These are phyloP conservation scores for Ophiosphaerella korrae DNA, from an alignment of 2,329 filamentous ascomycete genomes.

Conservation along the genomic window DNA sequence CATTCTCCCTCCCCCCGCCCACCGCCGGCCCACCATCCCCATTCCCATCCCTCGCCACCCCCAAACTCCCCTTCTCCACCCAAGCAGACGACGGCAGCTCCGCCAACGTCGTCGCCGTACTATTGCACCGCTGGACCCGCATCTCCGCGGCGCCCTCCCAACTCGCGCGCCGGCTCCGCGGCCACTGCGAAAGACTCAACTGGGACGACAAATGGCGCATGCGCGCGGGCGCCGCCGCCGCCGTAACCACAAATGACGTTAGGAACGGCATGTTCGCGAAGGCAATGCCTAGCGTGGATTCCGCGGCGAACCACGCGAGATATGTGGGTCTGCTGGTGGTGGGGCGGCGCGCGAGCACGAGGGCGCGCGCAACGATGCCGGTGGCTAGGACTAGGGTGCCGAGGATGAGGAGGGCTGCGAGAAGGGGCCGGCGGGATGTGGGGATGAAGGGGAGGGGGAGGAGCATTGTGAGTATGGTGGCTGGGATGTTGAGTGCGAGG, in stretches of 20 bases:
- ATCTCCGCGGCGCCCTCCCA: neutral
- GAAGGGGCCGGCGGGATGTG: slow-evolving; percentile 31
- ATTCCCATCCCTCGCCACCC: neutral
- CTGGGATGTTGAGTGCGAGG: slow-evolving; percentile 19
- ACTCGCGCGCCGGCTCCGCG: slow-evolving; percentile 11
- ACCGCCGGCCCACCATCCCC: neutral
- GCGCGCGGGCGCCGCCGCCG: slow-evolving; percentile 15
- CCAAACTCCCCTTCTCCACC: neutral
- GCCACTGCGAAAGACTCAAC: slow-evolving; percentile 22
- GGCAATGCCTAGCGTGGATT: slow-evolving; percentile 21
- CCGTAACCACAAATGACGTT: slow-evolving; percentile 25
- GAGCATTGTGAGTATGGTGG: slow-evolving; percentile 24
- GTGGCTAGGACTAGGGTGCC: slow-evolving; percentile 19
- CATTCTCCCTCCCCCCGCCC: neutral
- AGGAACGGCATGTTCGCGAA: slow-evolving; percentile 39
- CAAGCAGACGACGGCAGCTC: neutral
- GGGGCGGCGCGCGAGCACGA: slow-evolving; percentile 5
- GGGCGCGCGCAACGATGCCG: slow-evolving; percentile 22
- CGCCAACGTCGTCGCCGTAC: slow-evolving; percentile 8
- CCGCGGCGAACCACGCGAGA: slow-evolving; percentile 23
- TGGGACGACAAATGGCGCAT: slow-evolving; percentile 16
- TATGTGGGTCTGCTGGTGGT: slow-evolving; percentile 6
- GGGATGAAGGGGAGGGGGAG: slow-evolving; percentile 33
- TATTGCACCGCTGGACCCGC: slow-evolving; percentile 5
- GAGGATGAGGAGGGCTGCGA: slow-evolving; percentile 23